Base-by-base conservation (phyloP, 306 rosid genomes). In the Chamaecrista fasciculata region DNA sequence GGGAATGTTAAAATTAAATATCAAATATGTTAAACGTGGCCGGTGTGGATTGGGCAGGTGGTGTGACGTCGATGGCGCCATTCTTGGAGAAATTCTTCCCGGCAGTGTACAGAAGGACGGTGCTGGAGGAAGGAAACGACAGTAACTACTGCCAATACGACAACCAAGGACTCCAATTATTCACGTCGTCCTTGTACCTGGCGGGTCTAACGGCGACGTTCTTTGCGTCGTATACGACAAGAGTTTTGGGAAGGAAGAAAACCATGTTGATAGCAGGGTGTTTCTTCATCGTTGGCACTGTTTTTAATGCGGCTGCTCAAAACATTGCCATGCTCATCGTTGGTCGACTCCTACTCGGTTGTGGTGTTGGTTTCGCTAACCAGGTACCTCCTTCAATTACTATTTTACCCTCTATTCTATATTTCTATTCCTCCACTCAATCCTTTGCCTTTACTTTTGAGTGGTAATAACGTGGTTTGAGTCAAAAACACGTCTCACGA, bases 281-380 rank as follows among this genome's bases (percentile, higher is more conserved):
- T 18, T 78, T 90, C 75, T 90, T 90, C 81, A 69, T 90, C 0
- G 21, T 23, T 11, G 96, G 95, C 1, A 79, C 86, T 31, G 55
- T 21, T 28, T 76, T 90, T 10, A 85, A 85, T 23, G 85, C 91
- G 7, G 80, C 88, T 0, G 90, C 92, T 4, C 79, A 78, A 40
- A 43, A 78, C 73, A 82, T 90, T n/a, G 24, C 76, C 68, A 80
- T 85, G 84, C 91, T 90, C 26, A 82, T 87, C 72, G 0, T 72
- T 51, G 94, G 96, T 15, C 65, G 96, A n/a, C 26, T 87, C 76
- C 65, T 87, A 28, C 94, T 90, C 16, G 96, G 96, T 9, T 90
- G 76, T 57, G 96, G 96, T 2, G 85, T 90, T 68, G 96, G 96
- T 60, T 90, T 92, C 43, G 96, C 98, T 56, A 90, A 92, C 66